phyloP scores from a whole-genome alignment of 345 rosid genomes.

The Bruguiera sexangula region DNA sequence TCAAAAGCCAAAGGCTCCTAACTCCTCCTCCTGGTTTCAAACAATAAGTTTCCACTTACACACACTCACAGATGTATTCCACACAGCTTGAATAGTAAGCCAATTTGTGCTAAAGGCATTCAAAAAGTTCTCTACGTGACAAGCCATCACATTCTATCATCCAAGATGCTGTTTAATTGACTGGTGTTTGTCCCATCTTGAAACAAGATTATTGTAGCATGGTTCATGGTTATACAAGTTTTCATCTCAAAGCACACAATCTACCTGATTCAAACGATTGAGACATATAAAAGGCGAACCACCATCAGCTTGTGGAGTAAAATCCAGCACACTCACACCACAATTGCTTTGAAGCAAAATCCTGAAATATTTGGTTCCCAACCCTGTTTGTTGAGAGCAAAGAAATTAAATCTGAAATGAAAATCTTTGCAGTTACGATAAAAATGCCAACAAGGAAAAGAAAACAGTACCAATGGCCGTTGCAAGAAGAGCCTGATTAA shows the following conservation, averaged over 20 bases:
- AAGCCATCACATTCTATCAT: too few relatives aligned
- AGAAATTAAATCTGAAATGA: conserved; percentile 9
- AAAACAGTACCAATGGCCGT: conserved; percentile 67
- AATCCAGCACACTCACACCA: conserved; percentile 89
- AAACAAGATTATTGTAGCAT: neutral
- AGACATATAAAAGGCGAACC: conserved; percentile 42
- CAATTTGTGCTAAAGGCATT: too few relatives aligned
- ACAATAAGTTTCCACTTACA: too few relatives aligned
- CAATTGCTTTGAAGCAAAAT: conserved; percentile 89
- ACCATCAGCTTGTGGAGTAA: conserved; percentile 38
- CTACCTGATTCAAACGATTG: conserved; percentile 63
- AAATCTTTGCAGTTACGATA: neutral
- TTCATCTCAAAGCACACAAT: neutral
- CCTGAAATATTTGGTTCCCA: conserved; percentile 81
- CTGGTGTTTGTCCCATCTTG: neutral
- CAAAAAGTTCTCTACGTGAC: too few relatives aligned
- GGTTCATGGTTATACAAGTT: neutral
- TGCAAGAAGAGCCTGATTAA: conserved; percentile 87
- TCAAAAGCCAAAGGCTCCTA: too few relatives aligned
- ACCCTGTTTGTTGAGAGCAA: conserved; percentile 36
- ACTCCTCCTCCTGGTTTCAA: too few relatives aligned
- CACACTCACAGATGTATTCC: too few relatives aligned
- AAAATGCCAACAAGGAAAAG: conserved; percentile 4
- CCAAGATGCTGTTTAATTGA: neutral
- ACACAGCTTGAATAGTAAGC: too few relatives aligned